Evolutionary conservation across 106 monocot species (phyloP).

Genomic region (Vanilla planifolia): DNA sequence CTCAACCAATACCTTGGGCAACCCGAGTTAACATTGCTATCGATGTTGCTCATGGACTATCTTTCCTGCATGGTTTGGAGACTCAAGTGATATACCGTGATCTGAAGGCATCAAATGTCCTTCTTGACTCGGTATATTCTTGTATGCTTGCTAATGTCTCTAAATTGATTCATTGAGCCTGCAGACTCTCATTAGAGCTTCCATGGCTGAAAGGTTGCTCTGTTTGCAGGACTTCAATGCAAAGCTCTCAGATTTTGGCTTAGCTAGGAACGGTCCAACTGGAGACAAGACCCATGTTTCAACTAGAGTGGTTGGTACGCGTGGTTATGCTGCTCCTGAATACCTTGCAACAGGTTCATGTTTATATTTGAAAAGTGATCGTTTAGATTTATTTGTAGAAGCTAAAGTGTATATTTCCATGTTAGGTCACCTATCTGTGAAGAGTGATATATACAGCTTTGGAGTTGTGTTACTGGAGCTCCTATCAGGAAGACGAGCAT

Average conservation of each 20-base stretch:
- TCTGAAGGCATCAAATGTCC: conserved; percentile 83
- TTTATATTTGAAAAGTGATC: no score
- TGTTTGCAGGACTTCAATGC: conserved; percentile 71
- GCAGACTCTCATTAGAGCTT: background rate
- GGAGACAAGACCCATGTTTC: conserved; percentile 93
- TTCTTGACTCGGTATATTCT: conserved; percentile 67
- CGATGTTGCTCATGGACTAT: conserved; percentile 74
- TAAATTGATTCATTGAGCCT: background rate
- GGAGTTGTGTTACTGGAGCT: conserved; percentile 85
- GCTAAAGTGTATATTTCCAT: background rate
- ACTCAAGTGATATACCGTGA: conserved; percentile 83
- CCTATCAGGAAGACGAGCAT: conserved; percentile 56
- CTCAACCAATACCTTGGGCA: conserved; percentile 62
- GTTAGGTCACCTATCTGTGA: conserved; percentile 66
- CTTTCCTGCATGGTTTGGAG: conserved; percentile 61
- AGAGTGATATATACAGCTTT: conserved; percentile 92
- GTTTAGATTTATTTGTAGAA: background rate
- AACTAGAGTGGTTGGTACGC: conserved; percentile 73
- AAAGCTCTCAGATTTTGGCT: conserved; percentile 90
- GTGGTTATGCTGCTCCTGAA: conserved; percentile 93
- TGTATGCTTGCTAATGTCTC: background rate
- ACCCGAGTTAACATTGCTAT: conserved; percentile 65
- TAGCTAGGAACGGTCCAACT: conserved; percentile 81
- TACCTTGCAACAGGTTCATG: conserved; percentile 82
- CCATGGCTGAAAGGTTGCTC: no score